Base-by-base conservation (phyloP, 441 rosid species). In the Bruguiera hainesii region DNA sequence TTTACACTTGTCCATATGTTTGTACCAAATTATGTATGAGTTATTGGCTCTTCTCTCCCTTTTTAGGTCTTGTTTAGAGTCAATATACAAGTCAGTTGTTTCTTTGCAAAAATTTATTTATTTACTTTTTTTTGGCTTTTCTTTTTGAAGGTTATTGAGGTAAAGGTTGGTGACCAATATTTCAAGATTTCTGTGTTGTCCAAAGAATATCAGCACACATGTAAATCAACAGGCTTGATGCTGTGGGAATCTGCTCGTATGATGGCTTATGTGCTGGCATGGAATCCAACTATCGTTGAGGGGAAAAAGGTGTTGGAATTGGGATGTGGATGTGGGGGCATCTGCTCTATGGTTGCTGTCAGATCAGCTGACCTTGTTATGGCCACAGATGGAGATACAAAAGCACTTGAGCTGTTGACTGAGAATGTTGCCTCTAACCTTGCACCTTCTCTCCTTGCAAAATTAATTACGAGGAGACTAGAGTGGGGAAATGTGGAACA, bases 171-270 rank as follows among this genome's bases (percentile, higher is more conserved):
- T 35, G 85, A 78, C 30, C 67, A 66, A 58, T 39, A 37, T 73
- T 86, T 90, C 79, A 79, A 72, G 80, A 83, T 90, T 48, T 78
- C 79, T 71, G 86, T 89, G 51, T 70, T 86, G 39, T 89, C 97
- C 57, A 87, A 80, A 80, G 97, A 88, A 71, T 82, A 84, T 72
- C 96, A 91, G 78, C 97, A 91, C 70, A 88, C 96, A 15, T 91
- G 92, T 81, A 93, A 84, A 80, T 91, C 92, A 21, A 93, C 96
- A 23, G 98, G 97, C 59, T 66, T 93, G 74, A 94, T 94, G 96
- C 84, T 93, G 18, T 93, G 98, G 98, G 98, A 93, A 82, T 93
- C 98, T 26, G 97, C 98, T 80, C 83, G 78, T 65, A 71, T 91
- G 79, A 89, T 91, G 96, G 87, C 96, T 70, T 81, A 79, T 66